phyloP scores from a whole-genome alignment of 2,329 filamentous ascomycete genomes.

The Colletotrichum cuscutae region DNA sequence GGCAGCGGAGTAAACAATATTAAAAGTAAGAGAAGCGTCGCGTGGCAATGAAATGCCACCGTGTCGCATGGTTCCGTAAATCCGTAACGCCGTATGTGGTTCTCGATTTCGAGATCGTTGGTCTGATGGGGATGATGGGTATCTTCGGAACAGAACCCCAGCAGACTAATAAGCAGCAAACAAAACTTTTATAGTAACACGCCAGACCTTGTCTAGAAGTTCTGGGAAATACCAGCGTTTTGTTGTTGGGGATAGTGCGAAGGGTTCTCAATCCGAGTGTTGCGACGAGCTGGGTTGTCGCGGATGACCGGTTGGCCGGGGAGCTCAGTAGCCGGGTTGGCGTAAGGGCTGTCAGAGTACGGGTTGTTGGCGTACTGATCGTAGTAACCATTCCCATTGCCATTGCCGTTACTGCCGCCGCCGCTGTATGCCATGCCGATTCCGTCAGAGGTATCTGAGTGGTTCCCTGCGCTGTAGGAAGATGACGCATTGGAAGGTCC shows the following conservation, averaged over 20 bases:
- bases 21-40: constrained; percentile 15
- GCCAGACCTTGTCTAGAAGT: constrained; percentile 71
- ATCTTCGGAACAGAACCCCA: constrained; percentile 32
- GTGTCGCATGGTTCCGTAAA: constrained; percentile 16
- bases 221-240: constrained; percentile 95
- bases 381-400: constrained; percentile 61
- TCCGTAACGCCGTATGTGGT: constrained; percentile 21
- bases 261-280: constrained; percentile 93
- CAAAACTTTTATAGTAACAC: neutral
- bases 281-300: constrained; percentile 90
- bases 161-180: constrained; percentile 19
- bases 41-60: neutral
- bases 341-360: constrained; percentile 58
- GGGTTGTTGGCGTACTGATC: constrained; percentile 70
- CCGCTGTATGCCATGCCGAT: constrained; percentile 56
- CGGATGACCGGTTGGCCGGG: constrained; percentile 83
- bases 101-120: constrained; percentile 10
- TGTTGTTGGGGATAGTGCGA: constrained; percentile 91
- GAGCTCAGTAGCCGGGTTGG: constrained; percentile 53
- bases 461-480: constrained; percentile 85
- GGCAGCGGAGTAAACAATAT: constrained; percentile 6
- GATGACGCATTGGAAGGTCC: constrained; percentile 97
- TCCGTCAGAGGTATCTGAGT: constrained; percentile 75
- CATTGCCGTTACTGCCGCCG: constrained; percentile 42
- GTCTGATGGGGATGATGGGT: constrained; percentile 28